Conservation (phyloP, 2,329 filamentous ascomycete genomes). For the Helicocarpus griseus region DNA sequence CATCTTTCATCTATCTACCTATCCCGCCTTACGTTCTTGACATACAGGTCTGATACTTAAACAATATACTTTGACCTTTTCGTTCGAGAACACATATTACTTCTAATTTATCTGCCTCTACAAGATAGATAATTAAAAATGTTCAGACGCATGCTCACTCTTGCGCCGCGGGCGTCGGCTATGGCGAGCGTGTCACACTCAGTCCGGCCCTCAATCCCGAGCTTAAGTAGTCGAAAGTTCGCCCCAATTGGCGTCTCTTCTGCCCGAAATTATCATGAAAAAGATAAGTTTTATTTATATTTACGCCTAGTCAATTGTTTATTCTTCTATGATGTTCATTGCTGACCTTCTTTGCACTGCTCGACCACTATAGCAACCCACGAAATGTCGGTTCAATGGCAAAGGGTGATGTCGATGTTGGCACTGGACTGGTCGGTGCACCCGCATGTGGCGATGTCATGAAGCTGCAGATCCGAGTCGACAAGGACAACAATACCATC, state of each 20-base stretch:
- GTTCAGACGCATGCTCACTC: constrained; percentile 49
- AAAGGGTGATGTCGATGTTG: constrained; percentile 73
- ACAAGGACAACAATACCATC: constrained; percentile 78
- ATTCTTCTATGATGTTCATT: neutral
- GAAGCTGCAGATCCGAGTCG: constrained; percentile 88
- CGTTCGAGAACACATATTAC: neutral
- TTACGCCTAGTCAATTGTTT: neutral
- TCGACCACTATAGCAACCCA: constrained; percentile 75
- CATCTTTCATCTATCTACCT: too few relatives aligned
- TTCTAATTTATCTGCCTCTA: neutral
- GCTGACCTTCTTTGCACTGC: constrained; percentile 42
- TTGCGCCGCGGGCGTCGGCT: constrained; percentile 44
- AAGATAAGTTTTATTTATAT: constrained; percentile 42
- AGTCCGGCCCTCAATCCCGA: constrained; percentile 38
- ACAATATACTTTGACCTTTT: neutral
- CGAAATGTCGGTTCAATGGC: constrained; percentile 70
- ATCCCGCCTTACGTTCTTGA: neutral
- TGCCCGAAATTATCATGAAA: constrained; percentile 53
- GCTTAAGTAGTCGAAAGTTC: constrained; percentile 22
- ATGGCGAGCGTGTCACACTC: constrained; percentile 35
- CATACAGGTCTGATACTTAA: too few relatives aligned
- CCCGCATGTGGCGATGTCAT: constrained; percentile 88
- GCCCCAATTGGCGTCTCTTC: constrained; percentile 29
- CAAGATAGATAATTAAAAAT: constrained; percentile 32
- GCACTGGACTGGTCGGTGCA: constrained; percentile 84